Evolutionary conservation across 148 eudicot genomes (phyloP), one percentile per base, ranked within the genome.

Genomic region (Rhododendron henanense): DNA sequence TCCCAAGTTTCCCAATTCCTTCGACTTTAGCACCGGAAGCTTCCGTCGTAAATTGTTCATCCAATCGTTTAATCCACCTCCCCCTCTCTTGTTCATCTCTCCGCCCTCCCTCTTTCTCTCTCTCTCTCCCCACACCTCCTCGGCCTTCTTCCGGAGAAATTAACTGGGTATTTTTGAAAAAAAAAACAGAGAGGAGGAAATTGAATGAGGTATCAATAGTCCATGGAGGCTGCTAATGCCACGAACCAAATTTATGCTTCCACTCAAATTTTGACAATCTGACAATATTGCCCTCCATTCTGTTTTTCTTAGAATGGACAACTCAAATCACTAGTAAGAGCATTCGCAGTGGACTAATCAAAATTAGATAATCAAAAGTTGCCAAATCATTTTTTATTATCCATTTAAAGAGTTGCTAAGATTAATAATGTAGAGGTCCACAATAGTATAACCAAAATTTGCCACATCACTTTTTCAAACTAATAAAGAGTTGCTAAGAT

Each of bases 1-100:
- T 3, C 95, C 95, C 35, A 92, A 35, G 50, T 88, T 92, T 6
- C 94, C 94, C 44, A 91, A 67, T 3, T 89, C 84, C 15, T 88
- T 89, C 50, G 81, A 76, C 74, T 84, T 89, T 48, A 92, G 88
- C 14, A 83, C 92, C 53, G 11, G 76, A 31, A 28, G 76, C 39
- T 31, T 71, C 76, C 76, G 39, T 13, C 37, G 39, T 31, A 31
- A 11, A 44, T 21, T 85, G 15, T 83, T 89, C 35, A 74, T 86
- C 81, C 88, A 51, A 44, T 82, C 45, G 41, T 33, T 83, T 82
- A 16, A 28, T 44, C 19, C 63, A 15, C 1, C 25, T 28, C 23
- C 39, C 57, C 31, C 65, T 79, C 45, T 10, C 69, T 1, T 41
- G 33, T 82, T 59, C 33, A 39, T 39, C 76, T 71, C 19, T 71